phyloP scores from a whole-genome alignment of 768 basidiomycete species.

The Rhizopogon salebrosus region DNA sequence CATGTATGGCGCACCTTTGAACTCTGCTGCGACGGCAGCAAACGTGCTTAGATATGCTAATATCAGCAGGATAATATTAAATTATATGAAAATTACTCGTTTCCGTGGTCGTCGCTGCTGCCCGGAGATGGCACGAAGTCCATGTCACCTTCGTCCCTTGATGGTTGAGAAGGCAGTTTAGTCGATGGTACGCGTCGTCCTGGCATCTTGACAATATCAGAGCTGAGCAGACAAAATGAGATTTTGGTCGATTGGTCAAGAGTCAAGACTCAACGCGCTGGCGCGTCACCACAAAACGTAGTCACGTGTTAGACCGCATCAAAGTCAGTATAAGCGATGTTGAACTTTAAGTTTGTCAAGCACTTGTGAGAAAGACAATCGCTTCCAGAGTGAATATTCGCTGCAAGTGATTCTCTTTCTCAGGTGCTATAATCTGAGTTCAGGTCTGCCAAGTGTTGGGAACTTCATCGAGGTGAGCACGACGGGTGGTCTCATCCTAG shows the following conservation, averaged over 20 bases:
- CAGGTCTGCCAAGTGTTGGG: too few relatives aligned
- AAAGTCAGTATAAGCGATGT: too few relatives aligned
- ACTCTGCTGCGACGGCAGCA: constrained; percentile 25
- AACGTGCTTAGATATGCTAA: constrained; percentile 14
- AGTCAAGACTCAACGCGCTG: neutral
- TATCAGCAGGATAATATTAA: neutral
- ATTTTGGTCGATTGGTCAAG: neutral
- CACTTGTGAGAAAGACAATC: too few relatives aligned
- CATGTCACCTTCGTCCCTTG: constrained; percentile 8
- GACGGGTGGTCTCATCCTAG: too few relatives aligned
- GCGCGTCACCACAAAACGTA: too few relatives aligned
- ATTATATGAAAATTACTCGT: constrained; percentile 16
- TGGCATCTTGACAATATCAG: neutral
- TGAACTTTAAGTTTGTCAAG: too few relatives aligned
- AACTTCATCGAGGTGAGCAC: too few relatives aligned
- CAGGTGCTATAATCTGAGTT: too few relatives aligned
- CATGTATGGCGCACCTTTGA: constrained; percentile 18
- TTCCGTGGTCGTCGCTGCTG: constrained; percentile 21
- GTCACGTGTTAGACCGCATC: too few relatives aligned
- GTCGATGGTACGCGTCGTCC: constrained; percentile 8
- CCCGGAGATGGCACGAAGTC: constrained; percentile 12
- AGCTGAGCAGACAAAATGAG: too few relatives aligned
- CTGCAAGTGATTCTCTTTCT: too few relatives aligned
- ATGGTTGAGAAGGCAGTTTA: neutral
- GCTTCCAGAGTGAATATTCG: too few relatives aligned